Evolutionary conservation across 106 monocot species (phyloP).

Genomic region (Xerophyta viscosa): DNA sequence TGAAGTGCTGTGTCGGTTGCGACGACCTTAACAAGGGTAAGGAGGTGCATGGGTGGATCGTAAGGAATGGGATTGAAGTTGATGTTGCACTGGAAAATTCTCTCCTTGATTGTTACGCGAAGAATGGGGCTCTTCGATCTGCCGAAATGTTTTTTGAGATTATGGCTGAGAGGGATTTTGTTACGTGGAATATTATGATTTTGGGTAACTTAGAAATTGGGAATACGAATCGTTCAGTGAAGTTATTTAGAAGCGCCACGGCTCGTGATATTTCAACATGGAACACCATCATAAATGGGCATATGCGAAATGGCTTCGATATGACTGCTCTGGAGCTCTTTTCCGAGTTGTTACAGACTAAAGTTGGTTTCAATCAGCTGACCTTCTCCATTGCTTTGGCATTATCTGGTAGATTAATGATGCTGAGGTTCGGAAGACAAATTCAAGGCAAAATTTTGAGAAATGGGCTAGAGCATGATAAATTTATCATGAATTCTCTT

Average conservation of each 20-base stretch:
- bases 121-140: constrained; percentile 27
- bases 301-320: constrained; percentile 33
- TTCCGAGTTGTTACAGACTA: constrained; percentile 33
- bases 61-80: constrained; percentile 32
- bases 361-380: constrained; percentile 40
- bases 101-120: constrained; percentile 60
- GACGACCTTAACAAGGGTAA: constrained; percentile 22
- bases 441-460: constrained; percentile 43
- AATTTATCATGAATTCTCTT: constrained; percentile 46
- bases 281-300: constrained; percentile 74
- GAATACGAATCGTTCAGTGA: constrained; percentile 36
- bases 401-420: constrained; percentile 33
- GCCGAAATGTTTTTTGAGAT: constrained; percentile 31
- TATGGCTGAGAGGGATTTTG: constrained; percentile 41
- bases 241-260: constrained; percentile 40
- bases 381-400: constrained; percentile 58
- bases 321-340: constrained; percentile 34
- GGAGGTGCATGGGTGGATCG: constrained; percentile 59
- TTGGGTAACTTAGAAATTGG: constrained; percentile 28
- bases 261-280: constrained; percentile 52
- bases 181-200: constrained; percentile 78
- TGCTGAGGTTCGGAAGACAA: constrained; percentile 50
- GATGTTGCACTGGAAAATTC: constrained; percentile 56
- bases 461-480: constrained; percentile 25
- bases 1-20: constrained; percentile 39